Base-by-base conservation (phyloP, 2,329 filamentous ascomycete species). In the Cladosporium velox region DNA sequence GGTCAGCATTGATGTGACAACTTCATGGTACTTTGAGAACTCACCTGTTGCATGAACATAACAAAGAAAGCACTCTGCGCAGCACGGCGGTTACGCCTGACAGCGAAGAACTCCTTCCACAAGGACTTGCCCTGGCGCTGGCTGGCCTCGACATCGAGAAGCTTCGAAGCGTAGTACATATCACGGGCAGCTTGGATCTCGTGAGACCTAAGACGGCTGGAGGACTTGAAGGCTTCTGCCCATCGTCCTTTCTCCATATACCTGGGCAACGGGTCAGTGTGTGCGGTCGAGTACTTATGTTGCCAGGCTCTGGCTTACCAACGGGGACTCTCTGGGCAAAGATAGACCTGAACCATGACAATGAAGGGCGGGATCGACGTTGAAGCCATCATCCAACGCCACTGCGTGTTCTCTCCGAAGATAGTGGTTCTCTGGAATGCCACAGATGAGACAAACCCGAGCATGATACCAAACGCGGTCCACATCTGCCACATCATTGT, bases 401-500 rank as follows among this genome's bases (percentile, higher is more conserved):
- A 75, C 10, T 68, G 69, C 4, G 66, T 68, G 21, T 73, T 68
- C 8, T 49, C 67, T n/a, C 69, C 67, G 21, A 72, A 61, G 10
- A 75, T 68, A 32, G 71, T 68, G 18, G 70, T 68, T 35, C 69
- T 64, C 32, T 79, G 69, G 52, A 82, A 78, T 1, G 72, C 77
- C 6, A 82, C 74, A 59, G 77, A 80, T 7, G 79, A 78, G 14
- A 78, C 73, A 24, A 74, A 78, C 4, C 80, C 80, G 0, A 82
- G 73, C 71, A 83, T 80, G 69, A 83, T 83, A 2, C 81, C 81
- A 60, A 82, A 77, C 0, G 76, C 75, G 1, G 76, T 77, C 75
- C 75, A 75, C 34, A 82, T 76, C 60, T 82, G 80, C 80, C 80
- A 83, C 38, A 74, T 75, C 79, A 82, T 83, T 28, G 81, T 81